Base-by-base conservation (phyloP, 1,284 basidiomycete genomes). In the Cutaneotrichosporon dermatis region DNA sequence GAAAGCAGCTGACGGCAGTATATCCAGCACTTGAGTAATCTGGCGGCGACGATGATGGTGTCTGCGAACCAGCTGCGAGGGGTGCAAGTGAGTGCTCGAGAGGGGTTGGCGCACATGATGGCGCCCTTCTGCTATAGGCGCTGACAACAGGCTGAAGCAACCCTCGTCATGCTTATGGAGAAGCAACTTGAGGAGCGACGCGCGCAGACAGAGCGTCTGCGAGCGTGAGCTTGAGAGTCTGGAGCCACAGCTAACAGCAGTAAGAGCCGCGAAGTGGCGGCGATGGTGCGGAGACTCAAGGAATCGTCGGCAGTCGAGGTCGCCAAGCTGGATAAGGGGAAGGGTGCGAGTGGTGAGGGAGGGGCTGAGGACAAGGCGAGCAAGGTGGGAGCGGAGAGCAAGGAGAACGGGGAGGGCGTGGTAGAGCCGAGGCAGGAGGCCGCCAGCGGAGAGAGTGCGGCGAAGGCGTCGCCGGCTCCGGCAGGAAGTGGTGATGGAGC, bases 31-130 rank as follows among this genome's bases (percentile, higher is more conserved):
- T 49, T 77, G 44, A 68, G 65, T 1, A 76, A 77, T 57, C 59
- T 77, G 8, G 67, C 73, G 0, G 73, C 74, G 11, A 74, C 66
- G 2, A 74, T 76, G 71, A 76, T 76, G 72, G 68, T 76, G 0
- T 59, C 71, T 5, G 69, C 70, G 2, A 76, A 76, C 53, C 71
- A 74, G 62, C 66, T 73, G 4, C 62, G 75, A 3, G 64, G 67
- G 5, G 65, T 71, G 4, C 75, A 76, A 50, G 69, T 70, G 42
- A 45, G 48, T 59, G n/a, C n/a, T n/a, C n/a, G n/a, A n/a, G n/a
- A n/a, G n/a, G n/a, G n/a, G n/a, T n/a, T n/a, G n/a, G n/a, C n/a
- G n/a, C n/a, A n/a, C n/a, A n/a, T n/a, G n/a, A n/a, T n/a, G n/a
- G n/a, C n/a, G n/a, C n/a, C n/a, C n/a, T n/a, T n/a, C n/a, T n/a